Conservation (phyloP, 1,139 yeast genomes). For the Geotrichum citri-aurantii region DNA sequence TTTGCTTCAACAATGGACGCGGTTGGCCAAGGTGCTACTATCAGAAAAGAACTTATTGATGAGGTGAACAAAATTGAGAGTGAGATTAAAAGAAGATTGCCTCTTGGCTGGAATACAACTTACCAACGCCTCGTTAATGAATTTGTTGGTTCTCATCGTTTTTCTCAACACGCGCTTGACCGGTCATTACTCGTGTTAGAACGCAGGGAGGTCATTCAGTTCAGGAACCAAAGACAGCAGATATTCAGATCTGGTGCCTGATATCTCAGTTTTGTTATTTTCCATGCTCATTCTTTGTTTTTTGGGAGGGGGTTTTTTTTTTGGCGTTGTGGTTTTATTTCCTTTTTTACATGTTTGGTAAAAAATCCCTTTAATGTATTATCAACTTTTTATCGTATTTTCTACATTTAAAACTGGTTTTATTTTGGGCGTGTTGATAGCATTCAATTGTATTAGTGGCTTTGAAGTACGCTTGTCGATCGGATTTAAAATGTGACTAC, state of each 20-base stretch:
- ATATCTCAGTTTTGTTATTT: slow-evolving; percentile 26
- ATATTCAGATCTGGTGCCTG: slow-evolving; percentile 75
- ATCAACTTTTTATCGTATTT: background rate
- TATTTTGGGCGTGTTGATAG: too few species aligned
- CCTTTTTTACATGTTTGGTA: background rate
- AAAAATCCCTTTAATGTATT: background rate
- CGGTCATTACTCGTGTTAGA: slow-evolving; percentile 78
- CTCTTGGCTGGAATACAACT: slow-evolving; percentile 95
- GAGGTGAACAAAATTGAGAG: slow-evolving; percentile 77
- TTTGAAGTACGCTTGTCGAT: background rate
- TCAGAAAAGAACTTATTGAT: slow-evolving; percentile 48
- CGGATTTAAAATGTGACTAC: background rate
- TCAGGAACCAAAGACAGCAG: slow-evolving; percentile 84
- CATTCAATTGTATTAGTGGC: too few species aligned
- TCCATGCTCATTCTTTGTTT: background rate
- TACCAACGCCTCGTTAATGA: slow-evolving; percentile 79
- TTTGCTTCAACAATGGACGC: slow-evolving; percentile 98
- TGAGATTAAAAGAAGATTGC: slow-evolving; percentile 82
- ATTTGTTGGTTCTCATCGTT: slow-evolving; percentile 51
- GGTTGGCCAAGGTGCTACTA: slow-evolving; percentile 71
- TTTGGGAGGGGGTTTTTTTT: too few species aligned
- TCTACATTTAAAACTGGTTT: background rate
- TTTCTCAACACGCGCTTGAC: slow-evolving; percentile 62
- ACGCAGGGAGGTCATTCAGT: slow-evolving; percentile 77
- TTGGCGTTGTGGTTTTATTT: background rate